phyloP scores from a whole-genome alignment of 129 eudicot species.

The Pittosporum tobira region DNA sequence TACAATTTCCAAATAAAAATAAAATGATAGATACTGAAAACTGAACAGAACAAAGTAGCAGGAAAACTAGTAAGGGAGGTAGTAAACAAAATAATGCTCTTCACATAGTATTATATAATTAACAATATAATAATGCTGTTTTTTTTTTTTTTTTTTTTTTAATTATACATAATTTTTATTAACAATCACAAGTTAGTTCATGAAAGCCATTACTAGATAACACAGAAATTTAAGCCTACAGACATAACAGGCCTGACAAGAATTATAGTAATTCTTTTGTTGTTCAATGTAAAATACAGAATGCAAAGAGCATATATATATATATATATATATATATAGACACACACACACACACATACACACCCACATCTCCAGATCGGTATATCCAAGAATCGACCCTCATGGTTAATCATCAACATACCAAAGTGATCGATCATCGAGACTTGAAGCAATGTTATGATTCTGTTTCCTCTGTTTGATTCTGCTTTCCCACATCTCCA shows the following conservation, averaged over 20 bases:
- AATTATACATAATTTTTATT: no score
- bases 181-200: slow-evolving; percentile 5
- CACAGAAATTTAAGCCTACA: not conserved
- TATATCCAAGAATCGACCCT: slow-evolving; percentile 4
- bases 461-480: not conserved
- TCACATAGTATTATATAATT: no score
- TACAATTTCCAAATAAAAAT: no score
- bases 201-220: not conserved
- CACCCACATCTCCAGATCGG: slow-evolving; percentile 1
- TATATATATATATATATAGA: no score
- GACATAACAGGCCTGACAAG: slow-evolving; percentile 1
- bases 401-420: not conserved
- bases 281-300: slow-evolving; percentile 16
- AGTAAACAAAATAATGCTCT: no score
- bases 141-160: no score
- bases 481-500: not conserved
- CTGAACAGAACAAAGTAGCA: no score
- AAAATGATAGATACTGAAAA: no score
- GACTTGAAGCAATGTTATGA: not conserved
- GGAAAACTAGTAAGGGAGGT: no score
- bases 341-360: no score
- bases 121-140: no score
- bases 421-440: slow-evolving; percentile 5
- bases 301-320: not conserved
- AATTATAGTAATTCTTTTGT: not conserved